Evolutionary conservation across 352 stramenopile species (phyloP), one percentile per base, ranked within the genome.

Genomic region (Phytophthora multivora): DNA sequence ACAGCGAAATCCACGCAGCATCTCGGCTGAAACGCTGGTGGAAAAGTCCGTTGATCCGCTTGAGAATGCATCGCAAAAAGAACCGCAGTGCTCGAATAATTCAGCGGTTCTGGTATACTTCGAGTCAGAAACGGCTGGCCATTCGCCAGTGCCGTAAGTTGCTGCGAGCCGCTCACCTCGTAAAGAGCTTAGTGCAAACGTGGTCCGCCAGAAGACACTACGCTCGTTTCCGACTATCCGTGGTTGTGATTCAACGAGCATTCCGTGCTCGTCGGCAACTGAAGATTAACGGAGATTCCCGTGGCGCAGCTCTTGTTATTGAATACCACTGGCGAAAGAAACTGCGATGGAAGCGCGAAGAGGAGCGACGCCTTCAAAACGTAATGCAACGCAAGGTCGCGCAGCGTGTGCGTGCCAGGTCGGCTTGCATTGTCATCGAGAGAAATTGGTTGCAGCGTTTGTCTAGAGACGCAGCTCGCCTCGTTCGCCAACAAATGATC

Each of bases 1-100:
- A 85, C 66, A 74, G 77, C 28, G 96, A 99, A 69, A 96, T 98
- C 39, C 80, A 96, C 51, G 93, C 95, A 3, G 85, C 89, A 3
- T 88, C 85, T 9, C 56, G 83, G 5, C 80, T 98, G 26, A 97
- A 98, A 69, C 74, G 77, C 5, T 93, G 84, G 84, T 93, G 85
- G 85, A 67, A 70, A 49, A 84, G 72, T 26, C 79, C 82, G 9
- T 53, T 51, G 1, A 78, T 93, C 21, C 85, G 79, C 18, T 58
- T 83, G 28, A 56, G 68, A 43, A 68, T 90, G 73, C 53, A 79
- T 25, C 69, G 73, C 21, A 90, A 90, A 65, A 90, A 84, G 60
- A 81, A 82, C 33, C 38, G 55, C 5, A 79, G 53, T 16, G 82
- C 83, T 8, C 75, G 77, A 9, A 73, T 83, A 45, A 74, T 95